These are phyloP conservation scores for Arthroderma uncinatum DNA, from an alignment of 2,329 filamentous ascomycete species.

Conservation along the genomic window DNA sequence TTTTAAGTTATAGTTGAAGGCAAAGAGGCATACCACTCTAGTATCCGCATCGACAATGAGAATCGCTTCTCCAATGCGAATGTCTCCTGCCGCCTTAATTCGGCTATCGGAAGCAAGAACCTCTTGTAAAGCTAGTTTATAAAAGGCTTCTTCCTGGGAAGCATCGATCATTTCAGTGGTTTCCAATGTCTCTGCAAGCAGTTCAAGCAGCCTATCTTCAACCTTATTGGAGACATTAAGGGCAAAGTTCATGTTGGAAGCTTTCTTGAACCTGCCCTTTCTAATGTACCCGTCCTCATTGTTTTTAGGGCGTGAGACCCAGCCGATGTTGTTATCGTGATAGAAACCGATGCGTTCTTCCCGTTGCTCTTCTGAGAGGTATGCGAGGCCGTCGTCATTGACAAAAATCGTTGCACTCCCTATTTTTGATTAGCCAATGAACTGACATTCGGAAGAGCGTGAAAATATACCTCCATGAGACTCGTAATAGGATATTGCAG, in stretches of 20 bases:
- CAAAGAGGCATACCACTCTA: constrained; percentile 36
- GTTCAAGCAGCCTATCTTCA: constrained; percentile 44
- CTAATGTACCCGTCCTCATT: constrained; percentile 40
- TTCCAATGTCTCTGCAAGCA: constrained; percentile 9
- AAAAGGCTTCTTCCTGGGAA: constrained; percentile 36
- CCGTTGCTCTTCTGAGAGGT: constrained; percentile 33
- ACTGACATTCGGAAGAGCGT: neutral
- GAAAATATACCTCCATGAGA: constrained; percentile 32
- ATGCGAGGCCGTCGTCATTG: constrained; percentile 32
- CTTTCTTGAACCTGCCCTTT: constrained; percentile 60
- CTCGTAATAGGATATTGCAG: constrained; percentile 49
- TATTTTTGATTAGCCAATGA: neutral
- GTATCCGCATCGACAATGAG: constrained; percentile 60
- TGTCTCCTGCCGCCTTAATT: constrained; percentile 65
- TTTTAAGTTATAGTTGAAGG: neutral
- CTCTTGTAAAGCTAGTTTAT: constrained; percentile 26
- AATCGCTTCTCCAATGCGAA: constrained; percentile 71
- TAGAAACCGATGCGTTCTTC: constrained; percentile 39
- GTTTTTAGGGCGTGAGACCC: constrained; percentile 41
- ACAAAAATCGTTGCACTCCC: constrained; percentile 30
- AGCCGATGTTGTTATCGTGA: constrained; percentile 41
- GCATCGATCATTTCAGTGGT: constrained; percentile 22
- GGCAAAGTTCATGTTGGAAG: constrained; percentile 65
- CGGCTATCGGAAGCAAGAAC: constrained; percentile 44
- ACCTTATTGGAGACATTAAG: constrained; percentile 51